Evolutionary conservation across 805 yeast species (phyloP).

Genomic region (Ogataea pini): DNA sequence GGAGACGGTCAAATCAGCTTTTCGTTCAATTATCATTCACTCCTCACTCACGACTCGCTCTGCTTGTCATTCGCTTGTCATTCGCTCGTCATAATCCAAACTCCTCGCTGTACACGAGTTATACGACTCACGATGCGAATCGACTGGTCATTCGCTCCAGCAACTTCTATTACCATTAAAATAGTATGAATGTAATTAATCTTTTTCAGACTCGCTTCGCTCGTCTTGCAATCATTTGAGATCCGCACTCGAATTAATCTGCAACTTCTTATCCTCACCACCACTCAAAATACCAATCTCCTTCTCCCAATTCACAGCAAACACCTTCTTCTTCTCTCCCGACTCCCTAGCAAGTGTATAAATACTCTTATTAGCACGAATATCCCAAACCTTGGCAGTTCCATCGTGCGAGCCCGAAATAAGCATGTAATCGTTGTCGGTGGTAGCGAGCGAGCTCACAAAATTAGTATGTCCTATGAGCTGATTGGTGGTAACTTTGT

Average conservation of each 20-base stretch:
- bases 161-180: neutral
- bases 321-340: slow-evolving; percentile 62
- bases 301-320: slow-evolving; percentile 82
- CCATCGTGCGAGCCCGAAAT: slow-evolving; percentile 97
- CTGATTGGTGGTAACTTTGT: slow-evolving; percentile 65
- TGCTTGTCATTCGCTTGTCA: too few relatives aligned
- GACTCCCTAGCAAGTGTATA: slow-evolving; percentile 80
- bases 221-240: slow-evolving; percentile 21
- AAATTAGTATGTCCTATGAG: slow-evolving; percentile 89
- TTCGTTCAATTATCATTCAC: too few relatives aligned
- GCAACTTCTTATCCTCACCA: slow-evolving; percentile 92
- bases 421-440: slow-evolving; percentile 78
- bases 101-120: too few relatives aligned
- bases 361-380: slow-evolving; percentile 79
- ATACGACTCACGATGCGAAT: too few relatives aligned
- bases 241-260: slow-evolving; percentile 56
- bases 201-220: neutral
- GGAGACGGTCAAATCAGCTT: too few relatives aligned
- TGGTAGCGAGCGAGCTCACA: slow-evolving; percentile 77
- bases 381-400: slow-evolving; percentile 92
- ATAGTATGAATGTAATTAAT: too few relatives aligned
- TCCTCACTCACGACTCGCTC: too few relatives aligned
- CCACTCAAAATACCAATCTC: slow-evolving; percentile 86
- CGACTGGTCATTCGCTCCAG: neutral
- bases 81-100: too few relatives aligned